A percentile compares a stretch with the other conserved stretches of the same genome.
Conservation (phyloP, 768 basidiomycete species). For the Suillus discolor region DNA sequence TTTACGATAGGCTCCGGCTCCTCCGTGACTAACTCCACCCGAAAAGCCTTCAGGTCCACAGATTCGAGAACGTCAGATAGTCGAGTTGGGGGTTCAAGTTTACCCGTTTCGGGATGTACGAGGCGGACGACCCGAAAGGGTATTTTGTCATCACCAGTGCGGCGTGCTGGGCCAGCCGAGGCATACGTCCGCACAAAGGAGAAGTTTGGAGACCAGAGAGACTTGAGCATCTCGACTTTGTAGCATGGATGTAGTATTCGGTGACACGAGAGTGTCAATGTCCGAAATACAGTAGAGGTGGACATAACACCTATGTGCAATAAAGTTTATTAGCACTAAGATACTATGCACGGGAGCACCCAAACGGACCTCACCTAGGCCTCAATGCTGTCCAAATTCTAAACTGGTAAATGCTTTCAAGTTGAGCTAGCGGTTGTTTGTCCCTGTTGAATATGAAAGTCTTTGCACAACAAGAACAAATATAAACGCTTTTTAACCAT, state of each 20-base stretch:
- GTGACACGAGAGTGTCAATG: constrained; percentile 11
- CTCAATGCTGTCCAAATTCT: background rate
- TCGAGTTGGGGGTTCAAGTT: constrained; percentile 36
- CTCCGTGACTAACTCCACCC: constrained; percentile 57
- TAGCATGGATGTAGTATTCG: constrained; percentile 9
- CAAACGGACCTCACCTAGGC: background rate
- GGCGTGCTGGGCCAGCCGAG: background rate
- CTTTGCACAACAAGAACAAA: constrained; percentile 27
- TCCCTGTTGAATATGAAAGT: constrained; percentile 24
- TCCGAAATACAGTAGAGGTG: background rate
- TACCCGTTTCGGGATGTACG: constrained; percentile 47
- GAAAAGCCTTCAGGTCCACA: constrained; percentile 42
- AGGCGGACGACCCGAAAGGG: constrained; percentile 44
- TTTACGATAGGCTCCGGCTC: constrained; percentile 62
- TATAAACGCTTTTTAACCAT: constrained; percentile 4
- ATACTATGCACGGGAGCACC: background rate
- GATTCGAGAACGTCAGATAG: constrained; percentile 48
- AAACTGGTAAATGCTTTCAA: background rate
- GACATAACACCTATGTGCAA: background rate
- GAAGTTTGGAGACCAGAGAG: constrained; percentile 8
- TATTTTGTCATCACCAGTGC: constrained; percentile 44
- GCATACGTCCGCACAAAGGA: constrained; percentile 2
- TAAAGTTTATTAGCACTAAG: background rate
- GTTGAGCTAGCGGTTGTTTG: constrained; percentile 29
- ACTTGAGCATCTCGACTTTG: background rate